Evolutionary conservation across 805 yeast species (phyloP).

Genomic region (Saitoella complicata): DNA sequence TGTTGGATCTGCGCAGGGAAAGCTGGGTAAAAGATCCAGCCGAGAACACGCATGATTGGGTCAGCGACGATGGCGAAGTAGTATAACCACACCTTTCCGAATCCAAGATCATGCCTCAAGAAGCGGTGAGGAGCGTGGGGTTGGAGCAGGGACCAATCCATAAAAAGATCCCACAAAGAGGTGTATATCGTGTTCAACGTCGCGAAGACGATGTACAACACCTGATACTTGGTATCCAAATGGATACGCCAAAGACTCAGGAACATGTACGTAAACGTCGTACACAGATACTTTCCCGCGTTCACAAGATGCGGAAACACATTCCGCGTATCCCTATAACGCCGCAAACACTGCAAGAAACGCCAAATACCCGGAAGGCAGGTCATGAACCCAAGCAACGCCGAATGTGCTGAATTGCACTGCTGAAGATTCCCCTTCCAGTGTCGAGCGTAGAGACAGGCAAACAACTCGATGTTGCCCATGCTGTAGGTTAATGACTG

Average conservation of each 20-base stretch:
- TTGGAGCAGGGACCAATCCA: slow-evolving; percentile 92
- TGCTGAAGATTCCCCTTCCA: slow-evolving; percentile 34
- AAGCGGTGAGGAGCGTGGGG: slow-evolving; percentile 37
- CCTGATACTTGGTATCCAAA: slow-evolving; percentile 25
- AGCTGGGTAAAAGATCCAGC: slow-evolving; percentile 81
- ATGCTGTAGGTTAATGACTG: slow-evolving; percentile 78
- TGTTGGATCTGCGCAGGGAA: slow-evolving; percentile 68
- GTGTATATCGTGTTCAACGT: slow-evolving; percentile 53
- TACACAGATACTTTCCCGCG: slow-evolving; percentile 55
- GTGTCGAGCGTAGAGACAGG: slow-evolving; percentile 55
- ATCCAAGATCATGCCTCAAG: slow-evolving; percentile 58
- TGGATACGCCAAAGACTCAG: slow-evolving; percentile 59
- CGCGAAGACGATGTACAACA: slow-evolving; percentile 58
- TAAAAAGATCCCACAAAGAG: slow-evolving; percentile 72
- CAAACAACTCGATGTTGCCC: slow-evolving; percentile 71
- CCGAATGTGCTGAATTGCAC: slow-evolving; percentile 70
- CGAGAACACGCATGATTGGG: slow-evolving; percentile 53
- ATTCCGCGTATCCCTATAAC: slow-evolving; percentile 84
- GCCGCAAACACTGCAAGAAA: slow-evolving; percentile 74
- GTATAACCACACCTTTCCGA: slow-evolving; percentile 41
- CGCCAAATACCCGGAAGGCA: slow-evolving; percentile 84
- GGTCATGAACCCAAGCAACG: slow-evolving; percentile 66
- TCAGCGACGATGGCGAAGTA: slow-evolving; percentile 62
- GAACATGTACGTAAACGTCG: slow-evolving; percentile 51
- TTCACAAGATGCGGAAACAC: slow-evolving; percentile 94